Conservation (phyloP, 805 yeast genomes). For the Gaillardinia entomophila region DNA sequence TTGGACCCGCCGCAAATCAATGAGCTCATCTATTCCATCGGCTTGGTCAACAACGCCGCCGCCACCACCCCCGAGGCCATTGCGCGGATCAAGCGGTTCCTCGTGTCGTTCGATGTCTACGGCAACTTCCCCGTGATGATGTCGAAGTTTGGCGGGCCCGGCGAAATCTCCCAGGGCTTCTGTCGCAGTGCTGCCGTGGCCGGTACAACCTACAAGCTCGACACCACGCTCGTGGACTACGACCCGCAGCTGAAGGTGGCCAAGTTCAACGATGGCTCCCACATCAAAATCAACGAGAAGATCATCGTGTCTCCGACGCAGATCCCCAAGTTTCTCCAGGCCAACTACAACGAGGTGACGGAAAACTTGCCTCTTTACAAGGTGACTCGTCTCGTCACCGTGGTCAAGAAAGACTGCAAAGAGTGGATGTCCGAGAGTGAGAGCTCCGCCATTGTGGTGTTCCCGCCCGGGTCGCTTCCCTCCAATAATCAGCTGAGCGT, state of each 20-base stretch:
- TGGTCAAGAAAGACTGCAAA: conserved; percentile 79
- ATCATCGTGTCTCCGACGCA: conserved; percentile 72
- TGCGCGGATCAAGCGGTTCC: conserved; percentile 74
- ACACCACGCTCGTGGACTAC: conserved; percentile 57
- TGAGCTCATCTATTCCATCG: conserved; percentile 83
- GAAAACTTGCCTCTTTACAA: conserved; percentile 42
- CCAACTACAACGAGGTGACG: conserved; percentile 37
- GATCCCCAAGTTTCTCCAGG: conserved; percentile 35
- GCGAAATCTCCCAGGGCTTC: conserved; percentile 93
- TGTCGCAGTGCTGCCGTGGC: conserved; percentile 98
- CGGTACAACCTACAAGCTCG: conserved; percentile 87
- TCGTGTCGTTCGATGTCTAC: conserved; percentile 81
- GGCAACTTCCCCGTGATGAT: conserved; percentile 92
- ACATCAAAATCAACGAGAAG: conserved; percentile 72
- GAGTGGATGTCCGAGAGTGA: conserved; percentile 92
- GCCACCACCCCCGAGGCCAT: conserved; percentile 71
- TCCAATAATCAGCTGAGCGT: conserved; percentile 65
- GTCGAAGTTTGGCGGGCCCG: conserved; percentile 93
- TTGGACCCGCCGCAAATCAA: conserved; percentile 68
- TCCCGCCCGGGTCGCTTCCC: conserved; percentile 79
- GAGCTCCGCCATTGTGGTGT: conserved; percentile 80
- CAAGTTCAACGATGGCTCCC: conserved; percentile 66
- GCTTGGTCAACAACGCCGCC: conserved; percentile 58
- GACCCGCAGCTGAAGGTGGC: conserved; percentile 68
- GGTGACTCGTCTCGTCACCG: conserved; percentile 70